Conservation (phyloP, 225 moss, liverwort and hornwort species). For the Pseudoscleropodium purum region DNA sequence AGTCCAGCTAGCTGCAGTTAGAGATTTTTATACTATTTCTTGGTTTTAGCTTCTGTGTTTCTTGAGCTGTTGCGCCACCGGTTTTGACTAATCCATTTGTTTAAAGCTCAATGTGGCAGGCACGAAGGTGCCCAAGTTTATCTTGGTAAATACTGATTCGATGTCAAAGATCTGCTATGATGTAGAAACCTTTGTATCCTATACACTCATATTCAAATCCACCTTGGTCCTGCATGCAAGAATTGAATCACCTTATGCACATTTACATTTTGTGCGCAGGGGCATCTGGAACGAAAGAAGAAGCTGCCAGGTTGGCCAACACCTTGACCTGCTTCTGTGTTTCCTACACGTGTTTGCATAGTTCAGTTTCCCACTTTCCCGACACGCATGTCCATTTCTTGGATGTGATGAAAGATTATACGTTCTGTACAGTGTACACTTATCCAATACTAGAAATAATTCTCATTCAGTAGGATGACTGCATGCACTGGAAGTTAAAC, state of each 20-base stretch:
- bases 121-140: not conserved
- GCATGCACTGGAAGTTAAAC: not conserved
- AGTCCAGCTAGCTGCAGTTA: no score
- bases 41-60: not conserved
- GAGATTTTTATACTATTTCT: no score
- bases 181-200: not conserved
- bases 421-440: no score
- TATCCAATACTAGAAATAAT: not conserved
- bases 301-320: conserved; percentile 13
- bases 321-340: not conserved
- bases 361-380: not conserved
- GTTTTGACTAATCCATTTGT: not conserved
- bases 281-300: conserved; percentile 17
- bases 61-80: not conserved
- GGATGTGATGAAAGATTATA: not conserved
- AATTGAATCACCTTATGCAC: not conserved
- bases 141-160: conserved; percentile 3
- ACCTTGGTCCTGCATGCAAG: not conserved
- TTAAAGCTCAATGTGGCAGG: conserved; percentile 1
- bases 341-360: not conserved
- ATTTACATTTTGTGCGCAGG: not conserved
- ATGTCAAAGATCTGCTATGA: not conserved
- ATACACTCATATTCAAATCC: not conserved
- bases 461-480: no score
- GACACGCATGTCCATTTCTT: not conserved